phyloP scores from a whole-genome alignment of 2,329 filamentous ascomycete genomes.

The Fusarium udum region DNA sequence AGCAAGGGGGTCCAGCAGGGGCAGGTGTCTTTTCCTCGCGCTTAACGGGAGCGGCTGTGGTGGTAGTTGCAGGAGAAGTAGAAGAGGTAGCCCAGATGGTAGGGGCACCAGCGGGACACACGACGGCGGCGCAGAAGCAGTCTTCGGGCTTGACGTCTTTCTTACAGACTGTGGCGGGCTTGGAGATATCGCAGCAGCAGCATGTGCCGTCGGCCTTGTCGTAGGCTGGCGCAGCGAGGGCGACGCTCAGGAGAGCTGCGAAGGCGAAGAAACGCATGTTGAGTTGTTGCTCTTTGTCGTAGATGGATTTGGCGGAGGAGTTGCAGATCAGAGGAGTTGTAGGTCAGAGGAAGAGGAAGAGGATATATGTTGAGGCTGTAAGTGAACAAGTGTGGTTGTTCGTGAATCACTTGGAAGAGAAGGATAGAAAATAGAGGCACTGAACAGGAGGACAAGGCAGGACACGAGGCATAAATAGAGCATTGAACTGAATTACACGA shows the following conservation, averaged over 20 bases:
- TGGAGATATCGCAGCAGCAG: slow-evolving; percentile 49
- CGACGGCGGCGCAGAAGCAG: slow-evolving; percentile 42
- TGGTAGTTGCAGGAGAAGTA: not conserved
- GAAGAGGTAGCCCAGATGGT: slow-evolving; percentile 15
- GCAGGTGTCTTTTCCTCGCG: slow-evolving; percentile 11
- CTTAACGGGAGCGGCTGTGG: not conserved
- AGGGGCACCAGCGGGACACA: slow-evolving; percentile 37
- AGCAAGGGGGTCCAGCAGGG: slow-evolving; percentile 23
- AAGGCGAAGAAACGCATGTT: slow-evolving; percentile 41
- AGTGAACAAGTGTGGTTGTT: slow-evolving; percentile 12
- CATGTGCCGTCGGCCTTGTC: slow-evolving; percentile 33
- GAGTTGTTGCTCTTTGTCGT: not conserved
- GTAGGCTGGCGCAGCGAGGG: slow-evolving; percentile 33
- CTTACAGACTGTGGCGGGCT: slow-evolving; percentile 41
- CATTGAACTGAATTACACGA: not conserved
- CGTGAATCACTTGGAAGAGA: slow-evolving; percentile 9
- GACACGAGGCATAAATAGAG: not conserved
- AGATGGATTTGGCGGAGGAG: not conserved
- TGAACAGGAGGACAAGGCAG: not conserved
- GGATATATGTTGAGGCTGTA: not conserved
- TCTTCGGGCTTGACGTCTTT: slow-evolving; percentile 17
- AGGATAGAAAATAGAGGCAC: not conserved
- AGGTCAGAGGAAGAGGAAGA: not conserved
- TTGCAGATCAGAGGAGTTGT: not conserved
- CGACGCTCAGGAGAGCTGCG: slow-evolving; percentile 35